A percentile compares a stretch with the other conserved stretches of the same genome.
These are phyloP conservation scores for Syncephalastrum monosporum DNA, from an alignment of 371 early-diverging fungal genomes.

Conservation along the genomic window DNA sequence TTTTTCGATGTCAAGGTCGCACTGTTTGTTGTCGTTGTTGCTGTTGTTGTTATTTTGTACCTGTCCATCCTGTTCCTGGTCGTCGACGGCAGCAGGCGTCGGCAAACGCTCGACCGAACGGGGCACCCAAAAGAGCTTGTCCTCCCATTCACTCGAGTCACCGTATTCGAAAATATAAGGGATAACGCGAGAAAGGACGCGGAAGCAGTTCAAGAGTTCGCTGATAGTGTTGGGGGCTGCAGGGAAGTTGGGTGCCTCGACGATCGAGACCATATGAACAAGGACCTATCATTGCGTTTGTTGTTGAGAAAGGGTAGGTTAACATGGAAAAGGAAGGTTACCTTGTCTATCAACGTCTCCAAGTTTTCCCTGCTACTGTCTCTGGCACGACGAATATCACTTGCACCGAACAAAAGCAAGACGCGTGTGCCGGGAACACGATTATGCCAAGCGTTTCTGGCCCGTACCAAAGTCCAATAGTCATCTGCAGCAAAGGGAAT, in stretches of 20 bases:
- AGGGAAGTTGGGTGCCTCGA: slow-evolving; percentile 54
- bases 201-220: slow-evolving; percentile 78
- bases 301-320: neutral
- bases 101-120: slow-evolving; percentile 28
- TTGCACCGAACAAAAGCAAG: slow-evolving; percentile 42
- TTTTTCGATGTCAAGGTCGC: neutral
- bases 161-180: slow-evolving; percentile 80
- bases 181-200: slow-evolving; percentile 79
- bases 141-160: slow-evolving; percentile 59
- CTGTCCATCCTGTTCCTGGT: neutral
- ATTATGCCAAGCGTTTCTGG: neutral
- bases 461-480: slow-evolving; percentile 58
- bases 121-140: slow-evolving; percentile 69
- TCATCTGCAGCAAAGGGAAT: slow-evolving; percentile 67
- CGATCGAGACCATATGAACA: slow-evolving; percentile 51
- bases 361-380: slow-evolving; percentile 75
- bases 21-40: too few relatives aligned
- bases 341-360: slow-evolving; percentile 68
- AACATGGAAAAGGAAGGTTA: slow-evolving; percentile 14
- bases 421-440: neutral
- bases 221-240: slow-evolving; percentile 47
- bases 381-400: slow-evolving; percentile 77
- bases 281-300: slow-evolving; percentile 37
- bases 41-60: slow-evolving; percentile 1
- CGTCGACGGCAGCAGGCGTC: neutral